A percentile compares a stretch with the other conserved stretches of the same genome.
Evolutionary conservation across 2,329 filamentous ascomycete genomes (phyloP).

Genomic region (Talaromyces sp.): DNA sequence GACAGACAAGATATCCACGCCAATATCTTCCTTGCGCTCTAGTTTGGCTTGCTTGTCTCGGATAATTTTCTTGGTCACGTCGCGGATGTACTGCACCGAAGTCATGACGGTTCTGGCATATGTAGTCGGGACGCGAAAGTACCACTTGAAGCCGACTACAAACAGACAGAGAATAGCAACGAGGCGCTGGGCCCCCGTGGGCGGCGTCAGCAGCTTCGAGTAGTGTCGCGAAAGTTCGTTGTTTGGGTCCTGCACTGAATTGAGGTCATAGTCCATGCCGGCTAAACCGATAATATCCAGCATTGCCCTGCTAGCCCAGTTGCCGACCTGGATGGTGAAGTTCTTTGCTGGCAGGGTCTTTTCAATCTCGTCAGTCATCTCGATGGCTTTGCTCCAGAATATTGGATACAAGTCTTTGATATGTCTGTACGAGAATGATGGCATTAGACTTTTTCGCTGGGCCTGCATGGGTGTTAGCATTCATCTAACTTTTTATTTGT

Average conservation of each 20-base stretch:
- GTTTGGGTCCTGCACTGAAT: constrained; percentile 55
- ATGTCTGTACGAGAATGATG: constrained; percentile 79
- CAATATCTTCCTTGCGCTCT: constrained; percentile 17
- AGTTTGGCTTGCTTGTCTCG: constrained; percentile 59
- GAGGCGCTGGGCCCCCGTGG: constrained; percentile 27
- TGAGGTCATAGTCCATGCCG: constrained; percentile 66
- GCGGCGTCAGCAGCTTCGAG: constrained; percentile 19
- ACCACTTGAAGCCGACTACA: constrained; percentile 58
- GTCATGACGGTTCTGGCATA: constrained; percentile 60
- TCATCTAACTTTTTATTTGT: not conserved
- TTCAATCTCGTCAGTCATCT: constrained; percentile 59
- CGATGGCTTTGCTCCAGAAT: constrained; percentile 73
- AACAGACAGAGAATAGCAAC: constrained; percentile 52
- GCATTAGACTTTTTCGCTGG: constrained; percentile 72
- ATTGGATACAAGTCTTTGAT: constrained; percentile 77
- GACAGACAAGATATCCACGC: constrained; percentile 70
- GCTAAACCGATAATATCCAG: constrained; percentile 71
- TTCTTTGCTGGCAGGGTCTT: constrained; percentile 32
- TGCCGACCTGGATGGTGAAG: constrained; percentile 50
- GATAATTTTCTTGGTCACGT: constrained; percentile 63
- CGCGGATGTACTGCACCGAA: constrained; percentile 56
- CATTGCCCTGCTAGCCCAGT: constrained; percentile 62
- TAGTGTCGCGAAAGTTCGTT: constrained; percentile 49
- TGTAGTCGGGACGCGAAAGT: constrained; percentile 60
- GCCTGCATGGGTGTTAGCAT: constrained; percentile 18